Conservation (phyloP, 2,329 filamentous ascomycete genomes). For the Penicillium janthinellum region DNA sequence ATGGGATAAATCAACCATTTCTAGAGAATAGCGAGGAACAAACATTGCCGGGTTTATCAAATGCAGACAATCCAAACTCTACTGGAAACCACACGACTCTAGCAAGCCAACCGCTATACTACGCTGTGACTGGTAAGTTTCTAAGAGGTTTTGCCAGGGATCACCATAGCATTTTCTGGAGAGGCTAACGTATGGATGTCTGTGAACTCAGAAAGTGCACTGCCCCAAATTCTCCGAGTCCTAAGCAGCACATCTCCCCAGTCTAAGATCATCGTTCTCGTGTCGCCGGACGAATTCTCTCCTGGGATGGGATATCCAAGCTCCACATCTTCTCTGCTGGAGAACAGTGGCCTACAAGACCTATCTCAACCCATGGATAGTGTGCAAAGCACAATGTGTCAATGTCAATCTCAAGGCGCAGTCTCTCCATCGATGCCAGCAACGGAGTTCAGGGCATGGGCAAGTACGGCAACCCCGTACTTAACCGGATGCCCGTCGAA, state of each 20-base stretch:
- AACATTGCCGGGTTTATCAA: not conserved
- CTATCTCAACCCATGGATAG: not conserved
- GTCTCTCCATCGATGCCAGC: not conserved
- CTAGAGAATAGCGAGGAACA: not conserved
- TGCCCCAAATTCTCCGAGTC: slow-evolving; percentile 24
- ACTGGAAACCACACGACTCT: not conserved
- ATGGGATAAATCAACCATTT: not conserved
- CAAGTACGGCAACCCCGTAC: not conserved
- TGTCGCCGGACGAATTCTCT: slow-evolving; percentile 11
- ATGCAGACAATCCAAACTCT: not conserved
- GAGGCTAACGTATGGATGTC: not conserved
- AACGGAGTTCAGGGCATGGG: not conserved
- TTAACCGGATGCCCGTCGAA: slow-evolving; percentile 10
- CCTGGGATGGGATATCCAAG: not conserved
- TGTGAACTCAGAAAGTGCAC: slow-evolving; percentile 12
- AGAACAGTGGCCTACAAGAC: not conserved
- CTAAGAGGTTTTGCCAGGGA: not conserved
- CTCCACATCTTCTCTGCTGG: not conserved
- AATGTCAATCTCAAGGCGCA: slow-evolving; percentile 4
- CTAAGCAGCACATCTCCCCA: slow-evolving; percentile 17
- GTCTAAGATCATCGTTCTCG: slow-evolving; percentile 24
- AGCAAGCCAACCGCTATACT: slow-evolving; percentile 17
- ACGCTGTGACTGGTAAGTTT: slow-evolving; percentile 22
- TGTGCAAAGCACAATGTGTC: not conserved
- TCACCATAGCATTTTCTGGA: not conserved